phyloP scores from a whole-genome alignment of 2,329 filamentous ascomycete genomes.

The Metarhizium sp. region DNA sequence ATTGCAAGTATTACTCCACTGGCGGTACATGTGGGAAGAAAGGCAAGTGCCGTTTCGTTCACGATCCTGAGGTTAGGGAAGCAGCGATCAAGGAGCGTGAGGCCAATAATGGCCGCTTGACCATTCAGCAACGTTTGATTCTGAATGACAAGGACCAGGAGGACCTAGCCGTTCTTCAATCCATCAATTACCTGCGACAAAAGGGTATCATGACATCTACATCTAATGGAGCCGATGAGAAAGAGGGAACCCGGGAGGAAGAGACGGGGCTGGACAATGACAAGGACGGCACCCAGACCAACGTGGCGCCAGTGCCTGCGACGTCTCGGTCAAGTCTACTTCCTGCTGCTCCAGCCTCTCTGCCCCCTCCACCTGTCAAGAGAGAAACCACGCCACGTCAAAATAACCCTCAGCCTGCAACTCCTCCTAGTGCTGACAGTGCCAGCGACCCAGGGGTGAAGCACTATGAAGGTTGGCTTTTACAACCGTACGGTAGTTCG shows the following conservation, averaged over 20 bases:
- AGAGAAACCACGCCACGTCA: conserved; percentile 18
- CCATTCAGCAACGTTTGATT: conserved; percentile 54
- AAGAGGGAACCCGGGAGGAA: conserved; percentile 10
- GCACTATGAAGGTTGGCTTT: conserved; percentile 28
- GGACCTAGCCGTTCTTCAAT: conserved; percentile 55
- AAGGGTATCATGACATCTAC: conserved; percentile 39
- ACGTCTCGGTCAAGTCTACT: conserved; percentile 19
- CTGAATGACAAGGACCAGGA: conserved; percentile 62
- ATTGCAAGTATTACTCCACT: conserved; percentile 64
- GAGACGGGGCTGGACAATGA: not conserved
- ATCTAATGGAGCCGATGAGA: conserved; percentile 7
- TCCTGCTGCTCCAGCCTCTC: conserved; percentile 27
- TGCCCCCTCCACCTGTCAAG: conserved; percentile 26
- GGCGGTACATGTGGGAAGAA: conserved; percentile 62
- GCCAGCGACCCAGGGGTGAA: conserved; percentile 21
- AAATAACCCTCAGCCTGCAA: conserved; percentile 22
- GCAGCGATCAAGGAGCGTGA: conserved; percentile 55
- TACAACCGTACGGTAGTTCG: conserved; percentile 26
- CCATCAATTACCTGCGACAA: conserved; percentile 55
- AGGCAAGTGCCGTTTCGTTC: conserved; percentile 66
- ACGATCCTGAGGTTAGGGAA: conserved; percentile 54
- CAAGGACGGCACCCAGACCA: not conserved
- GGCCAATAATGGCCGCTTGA: conserved; percentile 55
- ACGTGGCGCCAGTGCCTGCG: conserved; percentile 7
- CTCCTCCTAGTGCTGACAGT: conserved; percentile 21